Evolutionary conservation across 148 eudicot genomes (phyloP).

Genomic region (Fagopyrum esculentum): DNA sequence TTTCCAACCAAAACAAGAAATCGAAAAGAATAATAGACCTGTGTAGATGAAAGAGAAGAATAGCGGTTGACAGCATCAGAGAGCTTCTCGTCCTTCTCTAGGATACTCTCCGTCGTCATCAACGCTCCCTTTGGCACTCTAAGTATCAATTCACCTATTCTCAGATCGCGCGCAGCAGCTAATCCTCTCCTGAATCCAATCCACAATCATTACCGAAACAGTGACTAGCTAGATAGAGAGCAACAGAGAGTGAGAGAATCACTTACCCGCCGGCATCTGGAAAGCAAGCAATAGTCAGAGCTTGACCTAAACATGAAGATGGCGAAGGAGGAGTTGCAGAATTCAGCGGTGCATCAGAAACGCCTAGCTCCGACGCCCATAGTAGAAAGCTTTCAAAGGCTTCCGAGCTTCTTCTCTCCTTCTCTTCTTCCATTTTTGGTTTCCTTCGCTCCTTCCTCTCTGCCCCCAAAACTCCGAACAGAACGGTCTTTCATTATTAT

Average conservation of each 20-base stretch:
- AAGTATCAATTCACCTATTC: conserved; percentile 72
- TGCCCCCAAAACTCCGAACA: background rate
- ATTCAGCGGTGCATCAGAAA: conserved; percentile 41
- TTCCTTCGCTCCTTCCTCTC: background rate
- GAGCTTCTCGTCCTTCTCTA: conserved; percentile 36
- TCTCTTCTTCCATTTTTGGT: conserved; percentile 5
- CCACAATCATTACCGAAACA: background rate
- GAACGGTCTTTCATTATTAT: background rate
- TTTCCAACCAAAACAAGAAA: background rate
- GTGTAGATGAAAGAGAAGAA: conserved; percentile 58
- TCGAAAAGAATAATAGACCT: conserved; percentile 33
- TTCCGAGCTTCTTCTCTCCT: conserved; percentile 24
- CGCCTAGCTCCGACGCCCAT: conserved; percentile 61
- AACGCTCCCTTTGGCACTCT: conserved; percentile 70
- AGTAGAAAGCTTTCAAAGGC: conserved; percentile 45
- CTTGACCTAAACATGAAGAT: conserved; percentile 40
- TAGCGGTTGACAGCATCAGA: conserved; percentile 29
- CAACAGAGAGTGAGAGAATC: background rate
- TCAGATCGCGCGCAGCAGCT: conserved; percentile 65
- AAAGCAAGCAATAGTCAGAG: conserved; percentile 53
- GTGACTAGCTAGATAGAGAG: background rate
- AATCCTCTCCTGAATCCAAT: conserved; percentile 67
- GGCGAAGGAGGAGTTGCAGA: conserved; percentile 9
- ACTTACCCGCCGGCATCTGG: conserved; percentile 75
- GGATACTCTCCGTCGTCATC: conserved; percentile 46